phyloP scores from a whole-genome alignment of 495 filamentous ascomycete genomes.

The Letharia columbiana region DNA sequence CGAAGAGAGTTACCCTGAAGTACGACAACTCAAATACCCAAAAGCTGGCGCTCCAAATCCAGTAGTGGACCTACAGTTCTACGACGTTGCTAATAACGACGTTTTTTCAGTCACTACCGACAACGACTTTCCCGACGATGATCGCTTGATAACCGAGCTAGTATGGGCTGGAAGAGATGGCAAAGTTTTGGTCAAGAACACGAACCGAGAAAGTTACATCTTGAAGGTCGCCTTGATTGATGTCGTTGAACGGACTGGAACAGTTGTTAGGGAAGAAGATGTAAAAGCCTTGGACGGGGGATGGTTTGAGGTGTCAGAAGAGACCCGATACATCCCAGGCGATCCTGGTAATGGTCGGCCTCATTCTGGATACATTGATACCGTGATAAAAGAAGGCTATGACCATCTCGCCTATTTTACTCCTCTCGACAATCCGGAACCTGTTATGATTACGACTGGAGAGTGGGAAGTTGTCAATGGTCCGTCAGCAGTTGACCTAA shows the following conservation, averaged over 20 bases:
- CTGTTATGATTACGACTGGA: constrained; percentile 77
- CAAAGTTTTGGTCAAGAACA: constrained; percentile 78
- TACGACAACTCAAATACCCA: constrained; percentile 89
- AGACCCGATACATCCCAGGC: constrained; percentile 78
- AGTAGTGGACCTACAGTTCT: constrained; percentile 77
- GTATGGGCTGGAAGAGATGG: constrained; percentile 70
- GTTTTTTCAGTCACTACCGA: constrained; percentile 70
- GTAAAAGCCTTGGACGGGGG: constrained; percentile 80
- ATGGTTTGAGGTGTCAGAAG: constrained; percentile 92
- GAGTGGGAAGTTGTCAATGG: constrained; percentile 89
- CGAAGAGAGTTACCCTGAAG: constrained; percentile 84
- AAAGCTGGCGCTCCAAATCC: constrained; percentile 94
- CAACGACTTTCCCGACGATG: constrained; percentile 67
- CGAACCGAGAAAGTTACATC: constrained; percentile 88
- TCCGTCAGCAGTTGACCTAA: constrained; percentile 79
- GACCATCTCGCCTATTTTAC: constrained; percentile 93
- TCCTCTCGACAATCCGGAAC: constrained; percentile 74
- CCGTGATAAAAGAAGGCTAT: constrained; percentile 74
- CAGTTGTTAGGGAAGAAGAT: constrained; percentile 67
- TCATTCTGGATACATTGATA: constrained; percentile 88
- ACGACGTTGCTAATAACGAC: constrained; percentile 71
- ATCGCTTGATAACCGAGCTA: constrained; percentile 87
- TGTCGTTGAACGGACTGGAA: constrained; percentile 63
- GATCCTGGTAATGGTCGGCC: constrained; percentile 67
- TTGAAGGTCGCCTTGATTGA: constrained; percentile 81